Evolutionary conservation across 2,329 filamentous ascomycete species (phyloP).

Genomic region (Colletotrichum filicis): DNA sequence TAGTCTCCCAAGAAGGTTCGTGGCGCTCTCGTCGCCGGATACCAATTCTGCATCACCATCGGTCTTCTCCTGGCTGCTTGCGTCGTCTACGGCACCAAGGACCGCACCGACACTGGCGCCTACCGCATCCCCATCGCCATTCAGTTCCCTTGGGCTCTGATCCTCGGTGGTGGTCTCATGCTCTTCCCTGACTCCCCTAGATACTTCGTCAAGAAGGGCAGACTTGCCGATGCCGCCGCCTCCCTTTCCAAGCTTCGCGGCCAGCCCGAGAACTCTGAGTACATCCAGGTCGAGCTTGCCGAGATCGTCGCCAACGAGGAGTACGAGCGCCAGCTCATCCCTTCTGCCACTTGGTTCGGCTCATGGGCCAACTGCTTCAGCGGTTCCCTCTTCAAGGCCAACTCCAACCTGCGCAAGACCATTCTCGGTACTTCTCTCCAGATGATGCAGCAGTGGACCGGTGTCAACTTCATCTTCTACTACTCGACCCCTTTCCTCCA

Average conservation of each 20-base stretch:
- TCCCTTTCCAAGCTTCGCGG: conserved; percentile 77
- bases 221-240: conserved; percentile 71
- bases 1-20: conserved; percentile 75
- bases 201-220: conserved; percentile 84
- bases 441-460: conserved; percentile 86
- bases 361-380: conserved; percentile 77
- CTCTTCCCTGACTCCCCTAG: conserved; percentile 87
- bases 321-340: conserved; percentile 80
- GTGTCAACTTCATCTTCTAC: conserved; percentile 95
- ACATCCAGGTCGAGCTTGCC: conserved; percentile 80
- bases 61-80: conserved; percentile 80
- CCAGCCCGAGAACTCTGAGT: conserved; percentile 77
- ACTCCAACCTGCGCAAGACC: conserved; percentile 76
- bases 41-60: conserved; percentile 86
- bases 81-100: conserved; percentile 77
- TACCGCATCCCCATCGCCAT: conserved; percentile 86
- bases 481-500: conserved; percentile 88
- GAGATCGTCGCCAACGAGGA: conserved; percentile 92
- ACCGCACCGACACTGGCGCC: conserved; percentile 69
- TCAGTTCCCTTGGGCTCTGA: conserved; percentile 83
- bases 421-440: conserved; percentile 79
- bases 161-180: conserved; percentile 78
- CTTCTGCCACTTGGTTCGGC: conserved; percentile 71
- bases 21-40: conserved; percentile 82
- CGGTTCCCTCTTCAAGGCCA: conserved; percentile 70